These are phyloP conservation scores for Seiridium unicorne DNA, from an alignment of 2,329 filamentous ascomycete genomes.

Conservation along the genomic window DNA sequence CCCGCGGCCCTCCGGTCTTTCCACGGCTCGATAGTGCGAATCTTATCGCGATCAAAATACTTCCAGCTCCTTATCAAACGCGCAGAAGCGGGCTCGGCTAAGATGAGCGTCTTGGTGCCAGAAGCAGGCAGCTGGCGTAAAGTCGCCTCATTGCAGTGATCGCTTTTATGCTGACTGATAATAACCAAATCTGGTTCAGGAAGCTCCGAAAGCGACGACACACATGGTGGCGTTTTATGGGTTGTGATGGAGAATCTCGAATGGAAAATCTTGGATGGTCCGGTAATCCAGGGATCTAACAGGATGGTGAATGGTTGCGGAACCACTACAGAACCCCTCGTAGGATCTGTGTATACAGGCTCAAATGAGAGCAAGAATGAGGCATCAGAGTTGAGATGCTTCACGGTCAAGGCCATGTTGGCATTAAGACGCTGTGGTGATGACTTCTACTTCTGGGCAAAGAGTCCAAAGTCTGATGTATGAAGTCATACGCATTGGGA, in stretches of 20 bases:
- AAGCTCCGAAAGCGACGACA: conserved; percentile 48
- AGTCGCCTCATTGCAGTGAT: conserved; percentile 70
- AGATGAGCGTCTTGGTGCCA: conserved; percentile 56
- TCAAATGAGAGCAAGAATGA: conserved; percentile 65
- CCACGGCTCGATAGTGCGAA: conserved; percentile 45
- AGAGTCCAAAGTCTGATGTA: neutral
- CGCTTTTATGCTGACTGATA: conserved; percentile 48
- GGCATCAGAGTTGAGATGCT: conserved; percentile 63
- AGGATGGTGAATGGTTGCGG: conserved; percentile 63
- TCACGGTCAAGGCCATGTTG: conserved; percentile 61
- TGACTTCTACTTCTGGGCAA: neutral
- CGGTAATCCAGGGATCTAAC: conserved; percentile 69
- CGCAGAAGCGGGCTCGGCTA: conserved; percentile 64
- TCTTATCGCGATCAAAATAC: conserved; percentile 57
- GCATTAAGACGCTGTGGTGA: neutral
- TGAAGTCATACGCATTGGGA: neutral
- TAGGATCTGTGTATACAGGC: conserved; percentile 28
- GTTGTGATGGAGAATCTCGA: conserved; percentile 59
- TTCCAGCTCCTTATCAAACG: conserved; percentile 66
- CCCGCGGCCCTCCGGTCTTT: conserved; percentile 35
- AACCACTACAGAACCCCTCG: conserved; percentile 29
- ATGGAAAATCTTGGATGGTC: conserved; percentile 58
- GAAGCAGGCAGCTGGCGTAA: conserved; percentile 59
- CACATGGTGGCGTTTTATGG: conserved; percentile 53
- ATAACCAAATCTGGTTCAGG: conserved; percentile 44